phyloP scores from a whole-genome alignment of 2,329 filamentous ascomycete genomes.

The Verticillium klebahnii region DNA sequence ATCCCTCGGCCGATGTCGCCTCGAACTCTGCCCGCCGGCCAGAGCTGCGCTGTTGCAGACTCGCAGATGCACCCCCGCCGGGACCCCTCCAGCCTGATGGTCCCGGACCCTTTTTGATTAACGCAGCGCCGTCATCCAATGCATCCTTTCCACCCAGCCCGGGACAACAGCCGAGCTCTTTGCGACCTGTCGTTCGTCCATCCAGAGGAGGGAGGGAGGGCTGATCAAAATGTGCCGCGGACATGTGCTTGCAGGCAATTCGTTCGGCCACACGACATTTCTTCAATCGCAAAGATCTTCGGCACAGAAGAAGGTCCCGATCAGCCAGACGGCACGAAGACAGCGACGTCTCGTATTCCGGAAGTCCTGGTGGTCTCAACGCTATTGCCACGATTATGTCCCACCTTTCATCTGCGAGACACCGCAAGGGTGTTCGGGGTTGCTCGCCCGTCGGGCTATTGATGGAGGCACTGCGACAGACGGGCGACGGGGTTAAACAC shows the following conservation, averaged over 20 bases:
- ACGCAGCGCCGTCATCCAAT: neutral
- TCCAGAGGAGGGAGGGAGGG: neutral
- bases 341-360: neutral
- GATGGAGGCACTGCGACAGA: neutral
- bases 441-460: neutral
- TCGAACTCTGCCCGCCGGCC: conserved; percentile 7
- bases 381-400: neutral
- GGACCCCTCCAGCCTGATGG: neutral
- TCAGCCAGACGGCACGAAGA: neutral
- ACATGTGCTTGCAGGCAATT: neutral
- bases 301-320: neutral
- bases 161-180: neutral
- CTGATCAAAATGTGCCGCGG: neutral
- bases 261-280: neutral
- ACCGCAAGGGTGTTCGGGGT: neutral
- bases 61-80: neutral
- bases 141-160: neutral
- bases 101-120: neutral
- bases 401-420: neutral
- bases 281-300: neutral
- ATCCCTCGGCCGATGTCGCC: conserved; percentile 14
- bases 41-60: neutral
- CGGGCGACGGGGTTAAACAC: neutral
- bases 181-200: neutral
- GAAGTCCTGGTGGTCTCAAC: neutral